These are phyloP conservation scores for Kwoniella sp. DNA, from an alignment of 768 basidiomycete species.

Conservation along the genomic window DNA sequence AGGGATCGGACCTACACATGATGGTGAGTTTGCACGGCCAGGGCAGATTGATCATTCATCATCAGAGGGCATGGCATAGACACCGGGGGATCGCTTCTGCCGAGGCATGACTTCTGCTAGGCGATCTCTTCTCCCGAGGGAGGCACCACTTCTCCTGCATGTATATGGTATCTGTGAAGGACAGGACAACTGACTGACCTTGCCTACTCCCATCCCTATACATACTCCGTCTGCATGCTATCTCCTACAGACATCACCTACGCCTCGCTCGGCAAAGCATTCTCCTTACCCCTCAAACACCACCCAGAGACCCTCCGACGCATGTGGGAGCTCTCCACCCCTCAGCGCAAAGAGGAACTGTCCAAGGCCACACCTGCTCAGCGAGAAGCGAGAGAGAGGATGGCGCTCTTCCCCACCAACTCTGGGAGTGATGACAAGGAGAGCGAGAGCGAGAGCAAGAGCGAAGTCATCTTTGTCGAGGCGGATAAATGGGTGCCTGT, in stretches of 20 bases:
- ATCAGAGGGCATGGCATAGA: neutral
- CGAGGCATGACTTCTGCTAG: no score
- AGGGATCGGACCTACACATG: slow-evolving; percentile 89
- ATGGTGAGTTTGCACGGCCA: no score
- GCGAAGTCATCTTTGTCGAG: slow-evolving; percentile 76
- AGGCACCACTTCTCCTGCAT: no score
- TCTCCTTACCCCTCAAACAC: slow-evolving; percentile 68
- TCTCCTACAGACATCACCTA: slow-evolving; percentile 92
- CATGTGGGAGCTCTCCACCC: slow-evolving; percentile 64
- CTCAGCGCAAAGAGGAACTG: slow-evolving; percentile 62
- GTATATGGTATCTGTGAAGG: no score
- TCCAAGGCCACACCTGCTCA: slow-evolving; percentile 73
- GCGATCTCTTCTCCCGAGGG: no score
- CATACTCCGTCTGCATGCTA: slow-evolving; percentile 4
- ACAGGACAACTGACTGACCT: no score
- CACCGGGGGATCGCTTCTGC: no score
- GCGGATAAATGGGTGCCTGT: slow-evolving; percentile 92
- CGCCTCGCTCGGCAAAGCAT: slow-evolving; percentile 80
- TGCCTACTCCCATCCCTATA: no score
- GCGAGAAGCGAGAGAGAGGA: slow-evolving; percentile 72
- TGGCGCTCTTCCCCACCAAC: slow-evolving; percentile 79
- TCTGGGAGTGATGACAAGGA: slow-evolving; percentile 17
- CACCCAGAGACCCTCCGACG: slow-evolving; percentile 76
- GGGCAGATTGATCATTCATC: no score
- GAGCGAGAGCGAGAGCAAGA: slow-evolving; percentile 63